Evolutionary conservation across 2,329 filamentous ascomycete species (phyloP).

Genomic region (Colletotrichum destructivum): DNA sequence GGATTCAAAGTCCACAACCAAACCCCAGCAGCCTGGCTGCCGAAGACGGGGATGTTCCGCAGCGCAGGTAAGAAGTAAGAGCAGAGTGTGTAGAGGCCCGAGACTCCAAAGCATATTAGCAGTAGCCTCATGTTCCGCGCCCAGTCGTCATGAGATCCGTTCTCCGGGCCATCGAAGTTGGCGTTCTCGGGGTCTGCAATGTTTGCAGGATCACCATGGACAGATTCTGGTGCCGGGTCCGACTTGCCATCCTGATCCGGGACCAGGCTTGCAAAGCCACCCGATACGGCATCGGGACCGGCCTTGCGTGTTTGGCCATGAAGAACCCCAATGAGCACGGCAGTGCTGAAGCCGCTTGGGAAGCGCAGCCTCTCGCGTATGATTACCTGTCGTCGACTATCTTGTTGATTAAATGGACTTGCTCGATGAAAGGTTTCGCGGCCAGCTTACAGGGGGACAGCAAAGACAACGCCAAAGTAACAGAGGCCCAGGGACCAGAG

Average conservation of each 20-base stretch:
- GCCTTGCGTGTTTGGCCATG: slow-evolving; percentile 71
- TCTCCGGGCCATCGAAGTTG: slow-evolving; percentile 27
- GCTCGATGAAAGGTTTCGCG: neutral
- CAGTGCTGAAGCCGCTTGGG: slow-evolving; percentile 95
- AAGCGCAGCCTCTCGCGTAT: slow-evolving; percentile 94
- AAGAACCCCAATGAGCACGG: slow-evolving; percentile 90
- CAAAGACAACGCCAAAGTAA: slow-evolving; percentile 97
- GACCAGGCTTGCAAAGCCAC: slow-evolving; percentile 61
- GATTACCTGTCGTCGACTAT: slow-evolving; percentile 86
- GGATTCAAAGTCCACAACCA: slow-evolving; percentile 99
- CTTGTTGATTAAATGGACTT: slow-evolving; percentile 2
- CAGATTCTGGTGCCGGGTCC: neutral
- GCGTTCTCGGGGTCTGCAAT: slow-evolving; percentile 22
- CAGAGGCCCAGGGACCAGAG: slow-evolving; percentile 94
- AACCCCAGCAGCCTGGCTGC: slow-evolving; percentile 77
- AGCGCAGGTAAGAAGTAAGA: slow-evolving; percentile 93
- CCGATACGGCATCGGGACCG: slow-evolving; percentile 49
- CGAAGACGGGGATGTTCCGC: slow-evolving; percentile 90
- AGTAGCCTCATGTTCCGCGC: slow-evolving; percentile 68
- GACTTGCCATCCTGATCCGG: slow-evolving; percentile 42
- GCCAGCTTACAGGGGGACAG: slow-evolving; percentile 79
- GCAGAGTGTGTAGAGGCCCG: slow-evolving; percentile 79
- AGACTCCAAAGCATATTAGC: slow-evolving; percentile 70
- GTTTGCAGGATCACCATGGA: neutral
- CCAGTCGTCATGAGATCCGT: slow-evolving; percentile 50